Conservation (phyloP, 2,329 filamentous ascomycete species). For the Elsinoe ampelina region DNA sequence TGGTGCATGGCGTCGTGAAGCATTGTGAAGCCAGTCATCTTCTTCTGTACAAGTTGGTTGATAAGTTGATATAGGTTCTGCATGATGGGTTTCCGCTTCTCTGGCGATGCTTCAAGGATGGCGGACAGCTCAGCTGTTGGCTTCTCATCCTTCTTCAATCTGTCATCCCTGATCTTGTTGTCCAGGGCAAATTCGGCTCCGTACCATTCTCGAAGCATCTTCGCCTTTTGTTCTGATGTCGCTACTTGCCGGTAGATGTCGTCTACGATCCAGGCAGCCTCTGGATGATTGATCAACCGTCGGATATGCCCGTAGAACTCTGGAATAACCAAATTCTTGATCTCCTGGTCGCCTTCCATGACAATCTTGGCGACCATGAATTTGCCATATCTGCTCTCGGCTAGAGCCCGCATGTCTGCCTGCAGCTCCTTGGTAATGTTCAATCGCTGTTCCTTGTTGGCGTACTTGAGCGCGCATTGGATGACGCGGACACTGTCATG, state of each 20-base stretch:
- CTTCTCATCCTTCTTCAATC: conserved; percentile 35
- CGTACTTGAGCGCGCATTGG: conserved; percentile 95
- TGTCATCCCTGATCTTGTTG: conserved; percentile 43
- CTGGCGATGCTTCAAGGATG: conserved; percentile 68
- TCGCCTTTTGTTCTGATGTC: conserved; percentile 74
- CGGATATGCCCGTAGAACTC: conserved; percentile 94
- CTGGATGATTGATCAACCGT: conserved; percentile 88
- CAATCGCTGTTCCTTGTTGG: conserved; percentile 71
- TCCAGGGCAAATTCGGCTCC: conserved; percentile 85
- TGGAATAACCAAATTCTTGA: conserved; percentile 77
- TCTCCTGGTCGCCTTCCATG: conserved; percentile 76
- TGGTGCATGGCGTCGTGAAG: conserved; percentile 97
- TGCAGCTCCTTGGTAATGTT: conserved; percentile 80
- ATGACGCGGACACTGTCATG: conserved; percentile 95
- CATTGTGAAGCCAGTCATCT: conserved; percentile 93
- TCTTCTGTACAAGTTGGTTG: conserved; percentile 90
- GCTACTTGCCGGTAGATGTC: conserved; percentile 89
- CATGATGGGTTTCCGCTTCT: conserved; percentile 82
- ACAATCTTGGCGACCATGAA: conserved; percentile 94
- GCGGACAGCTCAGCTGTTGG: conserved; percentile 56
- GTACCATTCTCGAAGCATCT: conserved; percentile 88
- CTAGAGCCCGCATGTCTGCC: conserved; percentile 73
- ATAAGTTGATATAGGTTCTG: conserved; percentile 76
- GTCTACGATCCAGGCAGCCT: conserved; percentile 95
- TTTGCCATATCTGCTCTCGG: conserved; percentile 94